Conservation (phyloP, 192 early-diverging fungal genomes). For the Coemansia sp. region DNA sequence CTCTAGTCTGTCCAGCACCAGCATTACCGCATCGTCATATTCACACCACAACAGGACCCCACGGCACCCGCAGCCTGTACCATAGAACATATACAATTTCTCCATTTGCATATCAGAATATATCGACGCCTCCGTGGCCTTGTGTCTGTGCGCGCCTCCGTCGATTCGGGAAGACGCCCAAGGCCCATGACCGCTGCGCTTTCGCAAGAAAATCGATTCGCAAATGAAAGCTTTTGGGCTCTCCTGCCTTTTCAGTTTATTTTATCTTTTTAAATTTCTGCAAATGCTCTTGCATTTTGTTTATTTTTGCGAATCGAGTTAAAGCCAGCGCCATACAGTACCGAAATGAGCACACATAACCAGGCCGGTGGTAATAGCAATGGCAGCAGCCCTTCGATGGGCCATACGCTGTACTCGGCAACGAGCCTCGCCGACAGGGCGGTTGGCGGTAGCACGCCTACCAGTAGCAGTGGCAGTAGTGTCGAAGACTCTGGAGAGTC, state of each 20-base stretch:
- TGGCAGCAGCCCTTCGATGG: not conserved
- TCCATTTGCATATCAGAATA: no score
- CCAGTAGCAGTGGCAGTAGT: conserved; percentile 2
- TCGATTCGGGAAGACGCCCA: no score
- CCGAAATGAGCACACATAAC: not conserved
- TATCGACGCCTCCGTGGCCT: no score
- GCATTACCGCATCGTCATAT: not conserved
- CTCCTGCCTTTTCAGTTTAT: not conserved
- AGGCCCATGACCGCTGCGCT: not conserved
- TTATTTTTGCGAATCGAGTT: not conserved
- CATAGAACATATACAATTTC: not conserved
- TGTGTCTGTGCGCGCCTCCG: no score
- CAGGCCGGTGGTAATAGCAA: conserved; percentile 2
- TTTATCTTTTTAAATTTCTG: not conserved
- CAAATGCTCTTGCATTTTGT: not conserved
- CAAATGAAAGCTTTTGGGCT: no score
- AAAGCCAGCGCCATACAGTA: not conserved
- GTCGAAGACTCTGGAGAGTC: not conserved
- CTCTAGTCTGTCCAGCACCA: not conserved
- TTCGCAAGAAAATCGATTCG: no score
- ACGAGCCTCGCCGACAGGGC: conserved; percentile 1
- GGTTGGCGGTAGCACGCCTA: conserved; percentile 1
- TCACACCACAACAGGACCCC: not conserved
- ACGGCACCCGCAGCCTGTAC: not conserved
- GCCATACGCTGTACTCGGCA: not conserved